Evolutionary conservation across 768 basidiomycete genomes (phyloP).

Genomic region (Hysterangium stoloniferum): DNA sequence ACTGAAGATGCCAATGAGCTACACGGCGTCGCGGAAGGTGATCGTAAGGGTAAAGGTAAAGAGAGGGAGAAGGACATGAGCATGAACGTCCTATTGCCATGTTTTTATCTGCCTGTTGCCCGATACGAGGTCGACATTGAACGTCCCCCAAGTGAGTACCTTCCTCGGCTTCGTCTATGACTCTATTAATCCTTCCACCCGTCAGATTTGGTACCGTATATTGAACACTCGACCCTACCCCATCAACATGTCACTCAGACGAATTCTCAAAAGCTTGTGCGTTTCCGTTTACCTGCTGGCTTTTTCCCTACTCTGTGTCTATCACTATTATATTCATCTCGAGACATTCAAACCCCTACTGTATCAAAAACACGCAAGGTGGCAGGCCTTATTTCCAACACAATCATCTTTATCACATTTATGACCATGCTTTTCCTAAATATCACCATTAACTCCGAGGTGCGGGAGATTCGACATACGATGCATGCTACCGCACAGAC

Average conservation of each 20-base stretch:
- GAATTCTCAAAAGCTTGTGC: conserved; percentile 31
- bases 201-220: conserved; percentile 26
- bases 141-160: conserved; percentile 39
- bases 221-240: conserved; percentile 39
- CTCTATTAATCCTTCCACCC: conserved; percentile 8
- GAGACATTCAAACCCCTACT: conserved; percentile 4
- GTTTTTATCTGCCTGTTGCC: conserved; percentile 65
- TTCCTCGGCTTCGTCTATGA: conserved; percentile 1
- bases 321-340: background rate
- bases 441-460: background rate
- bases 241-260: conserved; percentile 49
- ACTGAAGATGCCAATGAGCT: conserved; percentile 18
- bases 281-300: conserved; percentile 33
- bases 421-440: background rate
- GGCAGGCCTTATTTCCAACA: background rate
- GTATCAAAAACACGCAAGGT: background rate
- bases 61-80: conserved; percentile 18
- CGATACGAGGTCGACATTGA: conserved; percentile 57
- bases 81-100: conserved; percentile 53
- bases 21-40: conserved; percentile 9
- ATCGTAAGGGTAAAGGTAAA: conserved; percentile 32
- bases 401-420: background rate
- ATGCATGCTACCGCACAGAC: background rate
- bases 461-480: background rate
- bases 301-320: conserved; percentile 32